A percentile compares a stretch with the other conserved stretches of the same genome.
Conservation (phyloP, 1,284 basidiomycete species). For the Fomitiporia mediterranea region DNA sequence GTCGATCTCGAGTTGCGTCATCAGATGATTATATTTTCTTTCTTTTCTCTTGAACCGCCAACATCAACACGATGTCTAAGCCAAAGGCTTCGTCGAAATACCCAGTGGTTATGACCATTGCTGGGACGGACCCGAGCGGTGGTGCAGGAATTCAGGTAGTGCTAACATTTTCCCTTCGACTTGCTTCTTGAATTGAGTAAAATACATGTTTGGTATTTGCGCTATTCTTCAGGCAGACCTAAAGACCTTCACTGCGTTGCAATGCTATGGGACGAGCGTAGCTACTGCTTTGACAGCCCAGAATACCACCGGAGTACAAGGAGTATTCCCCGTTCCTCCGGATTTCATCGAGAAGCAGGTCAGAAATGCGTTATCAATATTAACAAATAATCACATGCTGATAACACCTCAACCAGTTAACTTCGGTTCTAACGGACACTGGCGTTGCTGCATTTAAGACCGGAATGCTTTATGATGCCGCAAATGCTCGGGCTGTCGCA, state of each 20-base stretch:
- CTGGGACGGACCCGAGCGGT: constrained; percentile 83
- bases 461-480: constrained; percentile 76
- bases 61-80: not conserved
- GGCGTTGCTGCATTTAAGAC: constrained; percentile 79
- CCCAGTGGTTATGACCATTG: constrained; percentile 62
- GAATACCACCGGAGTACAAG: constrained; percentile 84
- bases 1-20: not conserved
- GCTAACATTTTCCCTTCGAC: constrained; percentile 21
- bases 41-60: not conserved
- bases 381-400: not conserved
- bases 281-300: constrained; percentile 90
- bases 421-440: constrained; percentile 75
- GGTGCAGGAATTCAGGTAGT: constrained; percentile 88
- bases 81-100: constrained; percentile 10
- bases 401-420: constrained; percentile 37
- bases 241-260: constrained; percentile 77
- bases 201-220: not conserved
- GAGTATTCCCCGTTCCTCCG: constrained; percentile 58
- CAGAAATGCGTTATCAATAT: constrained; percentile 24
- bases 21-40: not conserved
- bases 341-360: constrained; percentile 73
- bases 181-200: not conserved
- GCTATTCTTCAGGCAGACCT: constrained; percentile 62
- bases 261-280: constrained; percentile 83
- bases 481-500: constrained; percentile 41